These are phyloP conservation scores for Elongisporangium prolatum DNA, from an alignment of 352 stramenopile species.

Conservation along the genomic window DNA sequence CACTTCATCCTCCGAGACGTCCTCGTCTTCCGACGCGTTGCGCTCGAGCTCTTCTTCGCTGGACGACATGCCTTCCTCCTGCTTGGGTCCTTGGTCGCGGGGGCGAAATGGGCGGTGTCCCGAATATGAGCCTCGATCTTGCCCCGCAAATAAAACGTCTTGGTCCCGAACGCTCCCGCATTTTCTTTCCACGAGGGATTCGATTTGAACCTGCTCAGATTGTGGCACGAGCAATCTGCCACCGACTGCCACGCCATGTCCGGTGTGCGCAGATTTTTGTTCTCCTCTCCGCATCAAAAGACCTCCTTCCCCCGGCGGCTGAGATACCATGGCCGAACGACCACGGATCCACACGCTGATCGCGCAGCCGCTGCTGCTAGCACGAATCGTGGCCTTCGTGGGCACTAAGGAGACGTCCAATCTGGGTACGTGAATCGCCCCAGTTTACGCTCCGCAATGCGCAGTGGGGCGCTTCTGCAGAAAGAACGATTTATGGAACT, in stretches of 20 bases:
- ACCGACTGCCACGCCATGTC: not conserved
- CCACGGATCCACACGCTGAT: slow-evolving; percentile 39
- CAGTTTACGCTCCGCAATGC: not conserved
- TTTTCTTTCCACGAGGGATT: not conserved
- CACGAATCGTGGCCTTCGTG: slow-evolving; percentile 57
- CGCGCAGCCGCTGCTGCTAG: slow-evolving; percentile 47
- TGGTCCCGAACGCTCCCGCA: not conserved
- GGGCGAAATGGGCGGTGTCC: not conserved
- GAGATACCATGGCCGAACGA: not conserved
- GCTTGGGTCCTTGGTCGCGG: not conserved
- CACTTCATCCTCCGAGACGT: slow-evolving; percentile 73
- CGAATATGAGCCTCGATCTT: not conserved
- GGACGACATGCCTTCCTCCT: slow-evolving; percentile 63
- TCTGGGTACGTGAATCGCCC: slow-evolving; percentile 30
- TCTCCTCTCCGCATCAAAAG: not conserved
- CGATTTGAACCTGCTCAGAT: not conserved
- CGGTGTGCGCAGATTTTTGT: not conserved
- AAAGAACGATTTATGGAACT: not conserved
- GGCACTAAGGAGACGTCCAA: slow-evolving; percentile 46
- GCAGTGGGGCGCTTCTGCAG: not conserved
- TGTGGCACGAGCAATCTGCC: not conserved
- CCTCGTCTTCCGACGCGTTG: slow-evolving; percentile 79
- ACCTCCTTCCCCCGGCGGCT: not conserved
- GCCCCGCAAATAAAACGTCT: not conserved
- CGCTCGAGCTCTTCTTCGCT: slow-evolving; percentile 82